Evolutionary conservation across 805 yeast species (phyloP).

Genomic region (Candida silvatica): DNA sequence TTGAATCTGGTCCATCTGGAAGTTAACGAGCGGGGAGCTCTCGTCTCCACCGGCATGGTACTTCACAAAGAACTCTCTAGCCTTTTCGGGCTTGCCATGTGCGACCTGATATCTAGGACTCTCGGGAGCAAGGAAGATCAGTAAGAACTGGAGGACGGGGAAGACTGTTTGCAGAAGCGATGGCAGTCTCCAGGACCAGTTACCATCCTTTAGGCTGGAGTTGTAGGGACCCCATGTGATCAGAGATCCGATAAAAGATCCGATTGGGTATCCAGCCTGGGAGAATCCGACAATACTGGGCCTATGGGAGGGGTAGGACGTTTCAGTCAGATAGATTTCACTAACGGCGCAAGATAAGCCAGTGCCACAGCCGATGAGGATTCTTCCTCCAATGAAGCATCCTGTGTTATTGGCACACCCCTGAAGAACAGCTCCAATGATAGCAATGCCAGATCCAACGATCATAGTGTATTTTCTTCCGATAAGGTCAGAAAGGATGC

Average conservation of each 20-base stretch:
- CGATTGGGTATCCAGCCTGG: constrained; percentile 39
- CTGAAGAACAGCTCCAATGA: constrained; percentile 49
- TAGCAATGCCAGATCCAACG: constrained; percentile 42
- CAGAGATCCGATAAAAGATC: constrained; percentile 26
- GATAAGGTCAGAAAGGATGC: constrained; percentile 32
- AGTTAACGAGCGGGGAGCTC: constrained; percentile 22
- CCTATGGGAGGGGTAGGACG: constrained; percentile 39
- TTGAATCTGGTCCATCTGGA: constrained; percentile 29
- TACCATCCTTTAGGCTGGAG: constrained; percentile 21
- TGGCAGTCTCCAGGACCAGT: constrained; percentile 49
- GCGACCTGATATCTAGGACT: constrained; percentile 34
- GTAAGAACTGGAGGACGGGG: constrained; percentile 32
- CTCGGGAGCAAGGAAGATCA: constrained; percentile 32
- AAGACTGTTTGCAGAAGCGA: constrained; percentile 40
- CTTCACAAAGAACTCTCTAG: constrained; percentile 25
- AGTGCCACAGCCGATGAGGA: constrained; percentile 39
- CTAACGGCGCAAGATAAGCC: constrained; percentile 29
- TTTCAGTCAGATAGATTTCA: constrained; percentile 43
- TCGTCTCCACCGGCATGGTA: constrained; percentile 30
- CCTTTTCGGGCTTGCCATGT: constrained; percentile 28
- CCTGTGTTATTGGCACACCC: constrained; percentile 27
- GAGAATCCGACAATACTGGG: constrained; percentile 34
- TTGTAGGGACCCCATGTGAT: constrained; percentile 37
- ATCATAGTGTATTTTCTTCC: constrained; percentile 57
- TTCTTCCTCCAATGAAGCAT: constrained; percentile 34